phyloP scores from a whole-genome alignment of 140 eudicot genomes.

The Senecio squalidus region DNA sequence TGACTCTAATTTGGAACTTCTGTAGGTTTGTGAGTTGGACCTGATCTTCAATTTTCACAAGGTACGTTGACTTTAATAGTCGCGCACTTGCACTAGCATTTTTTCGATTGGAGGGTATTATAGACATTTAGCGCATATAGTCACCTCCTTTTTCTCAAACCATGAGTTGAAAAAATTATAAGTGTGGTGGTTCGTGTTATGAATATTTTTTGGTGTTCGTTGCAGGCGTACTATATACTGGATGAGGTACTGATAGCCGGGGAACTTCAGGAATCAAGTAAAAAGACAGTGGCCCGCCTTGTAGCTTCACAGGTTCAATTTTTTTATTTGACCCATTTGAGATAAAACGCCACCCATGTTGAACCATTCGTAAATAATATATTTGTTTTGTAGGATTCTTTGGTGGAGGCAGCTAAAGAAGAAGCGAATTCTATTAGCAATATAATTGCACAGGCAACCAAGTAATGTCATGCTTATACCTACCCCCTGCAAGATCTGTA shows the following conservation, averaged over 20 bases:
- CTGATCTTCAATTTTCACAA: conserved; percentile 90
- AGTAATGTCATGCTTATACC: conserved; percentile 29
- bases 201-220: background rate
- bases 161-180: too few relatives aligned
- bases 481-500: background rate
- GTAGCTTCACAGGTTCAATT: conserved; percentile 79
- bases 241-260: conserved; percentile 93
- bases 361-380: background rate
- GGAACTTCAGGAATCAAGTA: conserved; percentile 97
- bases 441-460: conserved; percentile 92
- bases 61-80: conserved; percentile 43
- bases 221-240: conserved; percentile 89
- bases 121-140: background rate
- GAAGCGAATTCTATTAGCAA: conserved; percentile 82
- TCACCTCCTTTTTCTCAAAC: background rate
- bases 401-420: conserved; percentile 93
- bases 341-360: too few relatives aligned
- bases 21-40: conserved; percentile 95
- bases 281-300: conserved; percentile 85
- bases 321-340: too few relatives aligned
- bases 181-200: conserved; percentile 1
- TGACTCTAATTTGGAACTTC: conserved; percentile 13
- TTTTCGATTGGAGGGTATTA: background rate
- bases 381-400: conserved; percentile 60
- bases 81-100: background rate